Evolutionary conservation across 352 stramenopile genomes (phyloP), one percentile per base, ranked within the genome.

Genomic region (Thalassiosira livingstoniorum): DNA sequence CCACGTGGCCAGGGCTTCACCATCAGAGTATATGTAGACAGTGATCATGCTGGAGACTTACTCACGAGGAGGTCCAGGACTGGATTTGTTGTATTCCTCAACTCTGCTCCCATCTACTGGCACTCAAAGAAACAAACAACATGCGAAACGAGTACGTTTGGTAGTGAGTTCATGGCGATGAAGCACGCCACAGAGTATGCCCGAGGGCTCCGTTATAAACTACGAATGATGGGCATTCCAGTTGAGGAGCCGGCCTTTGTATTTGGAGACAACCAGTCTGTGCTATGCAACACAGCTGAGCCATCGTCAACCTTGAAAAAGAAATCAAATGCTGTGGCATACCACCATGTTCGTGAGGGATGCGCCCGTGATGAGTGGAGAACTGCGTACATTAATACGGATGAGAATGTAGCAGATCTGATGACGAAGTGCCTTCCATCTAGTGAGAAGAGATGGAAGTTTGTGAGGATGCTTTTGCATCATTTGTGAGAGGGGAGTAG

Each of bases 231-330:
- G 67, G 78, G 79, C 23, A 57, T 91, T 0, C 62, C 71, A 31
- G 45, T 89, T 1, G 15, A 37, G 42, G 82, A 75, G 18, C 60
- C 73, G 23, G 43, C 73, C 4, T 75, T 78, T 37, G 45, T 88
- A 1, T 87, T 60, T 75, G 80, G 76, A 0, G 80, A 90, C 66
- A 90, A 88, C 58, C 79, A 79, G 74, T 87, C 75, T 39, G 69
- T 80, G 13, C 69, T 89, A 3, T 35, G 76, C 35, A 86, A 73
- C 35, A 67, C 84, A 4, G 29, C 27, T 0, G 55, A 42, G 25
- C 71, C 76, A 25, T 69, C 85, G 31, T 78, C 68, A 13, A 76
- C 11, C 1, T 34, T 87, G 0, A 83, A 80, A 31, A 87, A 90
- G 65, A 87, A 86, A 43, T 75, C 13, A 2, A 81, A 85, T 23